Evolutionary conservation across 2,329 filamentous ascomycete species (phyloP), one percentile per base, ranked within the genome.

Genomic region (Emergomyces africanus): DNA sequence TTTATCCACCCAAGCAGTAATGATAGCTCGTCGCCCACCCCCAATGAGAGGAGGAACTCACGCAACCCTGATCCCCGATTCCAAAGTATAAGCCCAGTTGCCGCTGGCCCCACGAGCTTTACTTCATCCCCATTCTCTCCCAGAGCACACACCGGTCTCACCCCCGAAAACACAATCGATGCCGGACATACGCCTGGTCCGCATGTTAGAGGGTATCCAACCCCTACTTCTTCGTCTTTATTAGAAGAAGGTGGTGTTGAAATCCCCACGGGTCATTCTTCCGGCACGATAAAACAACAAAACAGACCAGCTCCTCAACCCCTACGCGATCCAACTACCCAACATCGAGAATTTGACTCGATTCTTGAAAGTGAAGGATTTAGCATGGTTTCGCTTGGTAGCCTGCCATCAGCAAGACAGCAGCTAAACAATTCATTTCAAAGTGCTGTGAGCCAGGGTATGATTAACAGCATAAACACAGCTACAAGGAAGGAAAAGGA

Each of bases 281-380:
- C 51, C 14, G 12, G 10, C 25, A 28, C 60, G 28, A 50, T 44
- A 9, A 57, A 41, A 8, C 46, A 20, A 56, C 18, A 49, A 58
- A 46, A 18, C 28, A 44, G 25, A 30, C 14, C 42, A 20, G 30
- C 30, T 42, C 50, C 46, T 41, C 51, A 54, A 10, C 50, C 25
- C 5, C 57, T 60, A 20, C 61, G 60, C 28, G 71, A 77, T 57
- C 72, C 73, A 33, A 75, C 70, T 4, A 70, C 75, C 33, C 73
- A 75, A 20, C 71, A 77, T 57, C 68, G 69, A 44, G 78, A 79
- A 50, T 79, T 78, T 61, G 79, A 82, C 65, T 79, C 79, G 1
- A 79, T 82, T 23, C 72, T 82, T 62, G 79, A 82, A 67, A 81
- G 79, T 63, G 79, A 82, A 70, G 79, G 77, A 2, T 82, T 82